phyloP scores from a whole-genome alignment of 2,329 filamentous ascomycete genomes.

The Tolypocladium tundrense region DNA sequence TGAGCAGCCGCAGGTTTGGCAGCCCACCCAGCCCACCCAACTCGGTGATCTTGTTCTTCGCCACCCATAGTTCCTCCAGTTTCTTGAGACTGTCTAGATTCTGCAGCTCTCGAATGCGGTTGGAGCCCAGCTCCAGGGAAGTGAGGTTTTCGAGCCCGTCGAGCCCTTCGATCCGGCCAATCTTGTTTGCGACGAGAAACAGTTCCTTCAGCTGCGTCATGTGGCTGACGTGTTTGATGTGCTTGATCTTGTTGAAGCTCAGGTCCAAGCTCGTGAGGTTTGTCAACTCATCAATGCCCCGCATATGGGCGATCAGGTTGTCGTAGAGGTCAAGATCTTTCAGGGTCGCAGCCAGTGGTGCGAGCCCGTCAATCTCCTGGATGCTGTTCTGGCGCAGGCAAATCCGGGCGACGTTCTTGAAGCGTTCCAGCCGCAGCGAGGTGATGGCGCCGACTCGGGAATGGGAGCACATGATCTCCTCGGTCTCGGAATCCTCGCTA shows the following conservation, averaged over 20 bases:
- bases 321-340: conserved; percentile 91
- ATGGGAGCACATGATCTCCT: conserved; percentile 88
- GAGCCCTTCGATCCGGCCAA: conserved; percentile 75
- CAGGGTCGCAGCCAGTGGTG: conserved; percentile 53
- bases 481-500: conserved; percentile 46
- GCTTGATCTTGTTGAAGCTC: conserved; percentile 98
- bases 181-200: conserved; percentile 93
- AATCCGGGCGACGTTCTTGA: conserved; percentile 63
- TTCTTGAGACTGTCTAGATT: conserved; percentile 69
- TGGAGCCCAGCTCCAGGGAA: conserved; percentile 85
- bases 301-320: conserved; percentile 82
- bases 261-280: conserved; percentile 75
- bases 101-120: conserved; percentile 80
- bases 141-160: conserved; percentile 63
- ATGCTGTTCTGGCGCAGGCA: conserved; percentile 93
- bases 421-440: conserved; percentile 72
- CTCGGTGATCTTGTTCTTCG: conserved; percentile 91
- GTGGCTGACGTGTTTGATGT: conserved; percentile 81
- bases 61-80: conserved; percentile 86
- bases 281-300: conserved; percentile 67
- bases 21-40: conserved; percentile 68
- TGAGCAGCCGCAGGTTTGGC: conserved; percentile 73
- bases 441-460: conserved; percentile 71
- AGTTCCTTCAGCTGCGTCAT: conserved; percentile 70
- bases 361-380: conserved; percentile 65